Evolutionary conservation across 441 rosid species (phyloP).

Genomic region (Erodium trifolium): DNA sequence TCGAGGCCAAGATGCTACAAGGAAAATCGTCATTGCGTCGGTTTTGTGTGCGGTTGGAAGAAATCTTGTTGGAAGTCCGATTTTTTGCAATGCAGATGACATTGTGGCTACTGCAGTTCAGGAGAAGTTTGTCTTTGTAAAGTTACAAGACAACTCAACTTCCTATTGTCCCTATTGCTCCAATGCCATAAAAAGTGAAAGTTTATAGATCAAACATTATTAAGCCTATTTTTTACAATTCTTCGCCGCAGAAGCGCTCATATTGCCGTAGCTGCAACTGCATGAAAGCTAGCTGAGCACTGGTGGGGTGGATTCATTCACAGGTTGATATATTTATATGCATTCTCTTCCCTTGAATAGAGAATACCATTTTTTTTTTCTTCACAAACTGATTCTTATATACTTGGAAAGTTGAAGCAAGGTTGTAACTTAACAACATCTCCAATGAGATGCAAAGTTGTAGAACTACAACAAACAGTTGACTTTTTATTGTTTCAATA

Average conservation of each 20-base stretch:
- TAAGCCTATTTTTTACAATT: background rate
- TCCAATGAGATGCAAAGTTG: background rate
- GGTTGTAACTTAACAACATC: background rate
- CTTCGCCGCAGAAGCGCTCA: background rate
- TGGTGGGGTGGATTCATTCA: background rate
- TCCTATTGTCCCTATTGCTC: background rate
- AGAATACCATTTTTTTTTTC: background rate
- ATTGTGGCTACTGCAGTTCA: conserved; percentile 55
- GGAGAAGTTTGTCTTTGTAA: conserved; percentile 44
- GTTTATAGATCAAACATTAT: background rate
- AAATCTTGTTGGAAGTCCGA: conserved; percentile 48
- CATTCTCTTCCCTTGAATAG: background rate
- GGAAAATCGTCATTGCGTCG: conserved; percentile 41
- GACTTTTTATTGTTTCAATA: background rate
- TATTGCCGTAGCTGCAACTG: background rate
- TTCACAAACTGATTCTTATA: background rate
- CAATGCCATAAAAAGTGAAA: background rate
- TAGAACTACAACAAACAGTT: background rate
- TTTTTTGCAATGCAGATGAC: conserved; percentile 59
- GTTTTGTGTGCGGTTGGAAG: conserved; percentile 55
- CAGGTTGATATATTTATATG: background rate
- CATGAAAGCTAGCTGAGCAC: background rate
- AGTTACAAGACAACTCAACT: background rate
- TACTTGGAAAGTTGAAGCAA: background rate
- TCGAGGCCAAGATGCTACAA: conserved; percentile 63